Base-by-base conservation (phyloP, 495 filamentous ascomycete genomes). In the Penicillium crystallinum region DNA sequence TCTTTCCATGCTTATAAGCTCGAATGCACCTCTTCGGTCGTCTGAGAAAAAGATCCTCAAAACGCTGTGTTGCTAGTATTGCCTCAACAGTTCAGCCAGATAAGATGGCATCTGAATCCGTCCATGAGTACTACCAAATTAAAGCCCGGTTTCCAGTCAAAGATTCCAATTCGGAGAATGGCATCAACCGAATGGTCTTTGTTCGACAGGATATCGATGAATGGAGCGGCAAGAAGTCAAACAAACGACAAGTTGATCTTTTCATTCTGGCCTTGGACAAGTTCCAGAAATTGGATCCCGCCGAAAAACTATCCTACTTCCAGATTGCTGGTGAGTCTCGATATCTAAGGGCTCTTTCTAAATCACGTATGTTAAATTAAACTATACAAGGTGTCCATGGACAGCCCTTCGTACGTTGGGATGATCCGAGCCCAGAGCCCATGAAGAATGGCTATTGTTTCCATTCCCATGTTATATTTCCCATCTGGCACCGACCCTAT, bases 401-500 rank as follows among this genome's bases (percentile, higher is more conserved):
- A 22, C 56, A 68, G 49, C 74, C 74, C 1, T 72, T 64, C 55
- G 63, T 60, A 42, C 58, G 67, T 0, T 77, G 73, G 74, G 67
- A 72, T 55, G 67, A 67, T 27, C 52, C 54, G 11, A 37, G 31
- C 21, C 29, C 27, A 15, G 40, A 37, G 49, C 49, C 53, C 54
- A 55, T 58, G 22, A 54, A 66, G 54, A 59, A 63, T 62, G 55
- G 63, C 40, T 58, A 69, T 38, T 58, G 61, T 34, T 41, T 58
- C 30, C 61, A 72, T 59, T 11, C 68, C 56, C 52, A 66, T 55
- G 19, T 56, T 59, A 46, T 76, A 7, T 82, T 81, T 47, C 72
- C 76, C 0, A 59, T 67, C 1, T 73, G 71, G 62, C 73, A 82
- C 42, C 56, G 78, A 2, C 74, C 74, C 2, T 79, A 78, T 55